Evolutionary conservation across 2,329 filamentous ascomycete species (phyloP).

Genomic region (Claviceps maximensis): DNA sequence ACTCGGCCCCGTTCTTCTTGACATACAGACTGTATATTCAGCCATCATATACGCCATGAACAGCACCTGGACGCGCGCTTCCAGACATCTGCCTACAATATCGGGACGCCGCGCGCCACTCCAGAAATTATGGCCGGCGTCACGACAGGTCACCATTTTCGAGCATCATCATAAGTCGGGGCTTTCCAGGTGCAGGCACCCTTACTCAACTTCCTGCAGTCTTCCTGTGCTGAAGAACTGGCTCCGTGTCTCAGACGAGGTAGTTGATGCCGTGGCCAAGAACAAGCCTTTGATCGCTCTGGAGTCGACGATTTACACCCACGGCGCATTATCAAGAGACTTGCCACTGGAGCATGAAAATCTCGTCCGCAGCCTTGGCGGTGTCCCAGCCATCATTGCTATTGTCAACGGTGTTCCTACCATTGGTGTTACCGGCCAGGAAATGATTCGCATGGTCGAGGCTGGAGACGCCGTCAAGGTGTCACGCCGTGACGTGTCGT

Average conservation of each 20-base stretch:
- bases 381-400: slow-evolving; percentile 80
- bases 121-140: not conserved
- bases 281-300: slow-evolving; percentile 79
- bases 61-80: not conserved
- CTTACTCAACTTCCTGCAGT: slow-evolving; percentile 15
- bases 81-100: not conserved
- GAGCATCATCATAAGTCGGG: not conserved
- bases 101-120: not conserved
- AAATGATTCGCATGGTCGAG: slow-evolving; percentile 60
- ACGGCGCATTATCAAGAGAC: slow-evolving; percentile 67
- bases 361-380: slow-evolving; percentile 68
- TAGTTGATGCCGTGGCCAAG: slow-evolving; percentile 59
- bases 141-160: not conserved
- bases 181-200: not conserved
- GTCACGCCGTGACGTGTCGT: slow-evolving; percentile 76
- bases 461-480: slow-evolving; percentile 63
- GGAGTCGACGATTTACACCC: slow-evolving; percentile 94
- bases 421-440: slow-evolving; percentile 61
- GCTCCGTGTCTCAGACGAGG: slow-evolving; percentile 68
- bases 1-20: not conserved
- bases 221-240: slow-evolving; percentile 20
- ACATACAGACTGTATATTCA: not conserved
- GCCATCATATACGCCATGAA: not conserved
- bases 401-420: slow-evolving; percentile 71
- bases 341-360: slow-evolving; percentile 69